Conservation (phyloP, 2,329 filamentous ascomycete genomes). For the Ophiostoma fasciatum region DNA sequence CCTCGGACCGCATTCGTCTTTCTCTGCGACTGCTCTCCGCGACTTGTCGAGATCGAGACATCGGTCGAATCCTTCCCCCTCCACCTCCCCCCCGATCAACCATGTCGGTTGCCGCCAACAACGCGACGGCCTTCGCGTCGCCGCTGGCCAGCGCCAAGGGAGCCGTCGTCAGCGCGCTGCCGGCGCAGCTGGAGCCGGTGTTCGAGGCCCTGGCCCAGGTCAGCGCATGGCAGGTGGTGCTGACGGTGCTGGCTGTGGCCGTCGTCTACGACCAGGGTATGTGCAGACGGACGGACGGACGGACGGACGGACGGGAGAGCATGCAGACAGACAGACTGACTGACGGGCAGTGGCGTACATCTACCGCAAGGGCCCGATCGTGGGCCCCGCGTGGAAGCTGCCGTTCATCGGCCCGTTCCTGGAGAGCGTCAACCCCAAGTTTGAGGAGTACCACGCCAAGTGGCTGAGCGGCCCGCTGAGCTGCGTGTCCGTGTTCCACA, state of each 20-base stretch:
- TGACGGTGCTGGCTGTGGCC: constrained; percentile 55
- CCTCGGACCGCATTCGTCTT: background rate
- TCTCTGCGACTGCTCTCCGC: too few species aligned
- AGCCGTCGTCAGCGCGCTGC: constrained; percentile 29
- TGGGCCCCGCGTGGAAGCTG: constrained; percentile 59
- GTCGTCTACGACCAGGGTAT: constrained; percentile 84
- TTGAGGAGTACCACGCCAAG: constrained; percentile 80
- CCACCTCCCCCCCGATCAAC: background rate
- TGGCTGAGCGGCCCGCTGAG: constrained; percentile 85
- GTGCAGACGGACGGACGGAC: too few species aligned
- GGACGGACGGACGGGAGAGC: too few species aligned
- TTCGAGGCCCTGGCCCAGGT: constrained; percentile 42
- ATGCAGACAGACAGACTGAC: too few species aligned
- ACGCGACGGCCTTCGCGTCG: constrained; percentile 52
- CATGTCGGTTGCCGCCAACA: constrained; percentile 26
- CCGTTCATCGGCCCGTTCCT: constrained; percentile 94
- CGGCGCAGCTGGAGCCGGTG: constrained; percentile 40
- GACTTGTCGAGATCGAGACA: too few species aligned
- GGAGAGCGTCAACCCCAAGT: constrained; percentile 81
- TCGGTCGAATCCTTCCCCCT: background rate
- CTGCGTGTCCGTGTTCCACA: constrained; percentile 98
- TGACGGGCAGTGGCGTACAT: constrained; percentile 52
- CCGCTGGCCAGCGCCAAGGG: constrained; percentile 46
- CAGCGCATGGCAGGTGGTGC: constrained; percentile 44
- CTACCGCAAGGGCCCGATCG: constrained; percentile 59